Base-by-base conservation (phyloP, 257 asterid species). In the Datura wrightii region DNA sequence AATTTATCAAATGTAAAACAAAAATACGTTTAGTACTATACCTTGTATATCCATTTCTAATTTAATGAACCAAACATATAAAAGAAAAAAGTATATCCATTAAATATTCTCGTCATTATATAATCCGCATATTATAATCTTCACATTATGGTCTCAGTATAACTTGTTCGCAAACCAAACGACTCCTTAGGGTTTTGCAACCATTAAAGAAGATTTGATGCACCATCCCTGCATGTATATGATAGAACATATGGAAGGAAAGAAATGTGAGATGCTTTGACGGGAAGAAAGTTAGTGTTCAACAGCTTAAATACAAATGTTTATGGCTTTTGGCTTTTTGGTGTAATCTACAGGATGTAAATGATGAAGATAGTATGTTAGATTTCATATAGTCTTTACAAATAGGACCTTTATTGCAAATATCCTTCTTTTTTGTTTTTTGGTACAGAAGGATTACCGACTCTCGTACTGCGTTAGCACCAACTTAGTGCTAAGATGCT, bases 401-500 rank as follows among this genome's bases (percentile, higher is more conserved):
- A 67, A 39, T 37, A 67, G 52, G 76, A 36, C 24, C 74, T 13
- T 66, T 66, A 66, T 66, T 14, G 48, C 24, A 18, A 56, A 13
- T 13, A 36, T 66, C 74, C 74, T 53, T 11, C 58, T 36, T 65
- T 34, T 65, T 36, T 60, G 24, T 66, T 36, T 36, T 36, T 66
- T 36, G 19, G 74, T 34, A 63, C 9, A 63, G 44, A 63, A 65
- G 4, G 71, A 65, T 24, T 10, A 62, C 11, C 0, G 41, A 62
- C 41, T 65, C 44, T 15, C 5, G 60, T 15, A 56, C 62, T 66
- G 5, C 24, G 10, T 66, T 66, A 15, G 9, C 46, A 66, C 6
- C 74, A 66, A 66, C 74, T 66, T 66, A 66, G 74, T 66, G 74
- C 74, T 66, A 36, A 13, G 48, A 13, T 66, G 10, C 10, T 66